Conservation (phyloP, 345 rosid genomes). For the Ceriops zippeliana region DNA sequence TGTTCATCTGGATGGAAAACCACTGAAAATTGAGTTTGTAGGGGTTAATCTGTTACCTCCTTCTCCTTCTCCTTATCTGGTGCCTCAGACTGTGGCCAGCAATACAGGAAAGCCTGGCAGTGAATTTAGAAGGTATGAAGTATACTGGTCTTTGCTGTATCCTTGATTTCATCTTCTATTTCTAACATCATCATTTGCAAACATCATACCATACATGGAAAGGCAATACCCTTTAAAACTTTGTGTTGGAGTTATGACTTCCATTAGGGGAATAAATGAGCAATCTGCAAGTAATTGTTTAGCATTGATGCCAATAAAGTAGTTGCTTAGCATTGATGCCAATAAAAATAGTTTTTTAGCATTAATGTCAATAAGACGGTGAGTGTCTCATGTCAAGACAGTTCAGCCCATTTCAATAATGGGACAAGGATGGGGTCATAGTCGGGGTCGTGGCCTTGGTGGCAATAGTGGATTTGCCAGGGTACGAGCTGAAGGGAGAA, state of each 20-base stretch:
- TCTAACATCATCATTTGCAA: background rate
- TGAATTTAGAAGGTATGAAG: conserved; percentile 23
- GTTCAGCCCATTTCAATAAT: no score
- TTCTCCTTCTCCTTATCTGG: background rate
- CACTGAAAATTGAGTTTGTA: conserved; percentile 24
- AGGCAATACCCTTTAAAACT: background rate
- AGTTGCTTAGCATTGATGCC: no score
- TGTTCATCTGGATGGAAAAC: conserved; percentile 30
- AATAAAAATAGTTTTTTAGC: no score
- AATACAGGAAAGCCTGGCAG: conserved; percentile 2
- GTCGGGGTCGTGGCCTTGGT: conserved; percentile 31
- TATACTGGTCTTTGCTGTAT: background rate
- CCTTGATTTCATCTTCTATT: background rate
- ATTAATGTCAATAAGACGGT: no score
- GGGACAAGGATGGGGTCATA: conserved; percentile 38
- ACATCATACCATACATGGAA: no score
- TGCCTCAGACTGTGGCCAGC: conserved; percentile 7
- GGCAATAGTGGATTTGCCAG: conserved; percentile 16
- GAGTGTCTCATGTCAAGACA: no score
- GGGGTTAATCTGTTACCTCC: conserved; percentile 16
- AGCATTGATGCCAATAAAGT: no score
- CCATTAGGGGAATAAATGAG: no score
- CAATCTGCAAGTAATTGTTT: no score
- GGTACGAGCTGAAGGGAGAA: conserved; percentile 38
- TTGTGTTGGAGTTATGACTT: no score